phyloP scores from a whole-genome alignment of 768 basidiomycete species.

The Trametes gibbosa region DNA sequence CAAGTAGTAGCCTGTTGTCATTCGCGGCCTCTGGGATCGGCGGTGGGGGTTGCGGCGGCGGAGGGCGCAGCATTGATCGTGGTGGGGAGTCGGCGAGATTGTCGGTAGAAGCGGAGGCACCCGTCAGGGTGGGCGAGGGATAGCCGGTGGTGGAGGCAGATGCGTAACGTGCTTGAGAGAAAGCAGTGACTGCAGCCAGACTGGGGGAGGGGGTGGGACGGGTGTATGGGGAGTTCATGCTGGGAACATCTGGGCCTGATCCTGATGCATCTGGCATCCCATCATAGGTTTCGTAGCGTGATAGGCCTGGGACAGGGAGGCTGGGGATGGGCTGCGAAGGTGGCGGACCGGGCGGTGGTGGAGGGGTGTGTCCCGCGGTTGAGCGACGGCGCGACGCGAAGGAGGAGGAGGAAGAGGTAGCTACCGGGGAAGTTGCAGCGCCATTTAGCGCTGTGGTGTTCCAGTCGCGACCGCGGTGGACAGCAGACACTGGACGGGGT shows the following conservation, averaged over 20 bases:
- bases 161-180: conserved; percentile 51
- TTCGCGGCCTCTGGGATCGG: conserved; percentile 40
- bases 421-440: conserved; percentile 15
- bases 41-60: conserved; percentile 19
- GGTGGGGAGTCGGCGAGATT: conserved; percentile 59
- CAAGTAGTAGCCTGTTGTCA: conserved; percentile 44
- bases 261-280: conserved; percentile 20
- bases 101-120: conserved; percentile 41
- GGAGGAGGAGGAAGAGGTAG: conserved; percentile 21
- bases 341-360: conserved; percentile 63
- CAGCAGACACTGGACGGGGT: conserved; percentile 24
- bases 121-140: conserved; percentile 21
- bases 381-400: conserved; percentile 62
- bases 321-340: conserved; percentile 74
- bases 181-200: conserved; percentile 58
- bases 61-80: conserved; percentile 43
- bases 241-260: conserved; percentile 21
- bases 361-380: conserved; percentile 52
- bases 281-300: conserved; percentile 30
- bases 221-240: conserved; percentile 24
- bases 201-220: conserved; percentile 46
- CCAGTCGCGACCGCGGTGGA: conserved; percentile 28
- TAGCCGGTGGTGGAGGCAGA: conserved; percentile 27
- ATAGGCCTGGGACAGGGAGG: conserved; percentile 43
- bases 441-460: conserved; percentile 15